Percentiles rank a stretch among this genome's conserved stretches.
phyloP scores from a whole-genome alignment of 805 yeast species.

The Candida maris region DNA sequence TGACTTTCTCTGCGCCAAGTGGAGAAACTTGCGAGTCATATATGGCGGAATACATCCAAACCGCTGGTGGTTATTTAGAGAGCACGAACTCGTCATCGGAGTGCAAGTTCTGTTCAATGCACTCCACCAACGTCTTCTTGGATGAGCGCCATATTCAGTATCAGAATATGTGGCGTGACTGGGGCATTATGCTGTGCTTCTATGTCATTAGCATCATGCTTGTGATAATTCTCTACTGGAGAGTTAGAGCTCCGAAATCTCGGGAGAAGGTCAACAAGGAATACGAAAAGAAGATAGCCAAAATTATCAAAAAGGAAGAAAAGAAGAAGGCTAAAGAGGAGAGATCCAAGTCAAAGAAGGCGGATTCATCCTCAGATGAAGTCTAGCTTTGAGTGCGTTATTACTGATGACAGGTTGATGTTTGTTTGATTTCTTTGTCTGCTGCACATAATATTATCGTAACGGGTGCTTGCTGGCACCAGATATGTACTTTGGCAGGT shows the following conservation, averaged over 20 bases:
- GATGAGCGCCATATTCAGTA: slow-evolving; percentile 37
- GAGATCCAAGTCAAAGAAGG: not conserved
- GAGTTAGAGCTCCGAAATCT: slow-evolving; percentile 5
- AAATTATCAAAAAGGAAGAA: no score
- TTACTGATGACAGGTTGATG: no score
- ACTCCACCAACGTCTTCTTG: slow-evolving; percentile 45
- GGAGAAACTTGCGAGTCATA: slow-evolving; percentile 64
- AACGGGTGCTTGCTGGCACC: no score
- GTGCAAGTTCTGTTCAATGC: slow-evolving; percentile 47
- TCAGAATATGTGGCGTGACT: slow-evolving; percentile 56
- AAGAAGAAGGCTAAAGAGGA: not conserved
- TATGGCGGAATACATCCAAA: slow-evolving; percentile 34
- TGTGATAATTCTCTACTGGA: slow-evolving; percentile 2
- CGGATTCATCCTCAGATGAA: not conserved
- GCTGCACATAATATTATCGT: no score
- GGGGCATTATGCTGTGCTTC: slow-evolving; percentile 57
- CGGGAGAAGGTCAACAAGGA: not conserved
- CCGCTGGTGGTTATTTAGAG: slow-evolving; percentile 51
- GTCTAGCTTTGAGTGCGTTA: no score
- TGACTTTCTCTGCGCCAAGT: slow-evolving; percentile 45
- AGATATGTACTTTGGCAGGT: no score
- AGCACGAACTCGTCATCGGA: slow-evolving; percentile 40
- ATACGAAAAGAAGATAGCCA: no score
- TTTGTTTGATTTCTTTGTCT: no score
- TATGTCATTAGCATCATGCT: slow-evolving; percentile 43